Conservation (phyloP, 2,329 filamentous ascomycete genomes). For the Teratosphaeria viscida region DNA sequence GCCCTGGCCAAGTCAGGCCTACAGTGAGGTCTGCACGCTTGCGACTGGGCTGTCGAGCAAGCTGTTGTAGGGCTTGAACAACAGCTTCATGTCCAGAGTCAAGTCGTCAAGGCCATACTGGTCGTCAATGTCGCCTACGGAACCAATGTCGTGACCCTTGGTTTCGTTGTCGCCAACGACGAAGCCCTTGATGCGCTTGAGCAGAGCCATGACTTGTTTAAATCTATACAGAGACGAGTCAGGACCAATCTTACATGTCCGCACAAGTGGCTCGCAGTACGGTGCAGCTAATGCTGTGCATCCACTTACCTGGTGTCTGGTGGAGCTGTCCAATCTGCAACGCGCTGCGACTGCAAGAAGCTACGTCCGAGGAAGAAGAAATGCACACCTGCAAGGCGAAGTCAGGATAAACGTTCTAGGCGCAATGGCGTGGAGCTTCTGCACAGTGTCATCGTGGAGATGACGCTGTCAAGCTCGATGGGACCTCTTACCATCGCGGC, state of each 20-base stretch:
- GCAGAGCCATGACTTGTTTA: slow-evolving; percentile 47
- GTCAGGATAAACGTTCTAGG: neutral
- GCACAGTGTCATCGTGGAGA: neutral
- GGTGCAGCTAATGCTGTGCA: neutral
- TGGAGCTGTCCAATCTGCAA: slow-evolving; percentile 41
- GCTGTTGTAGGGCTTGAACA: slow-evolving; percentile 51
- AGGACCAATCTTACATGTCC: neutral
- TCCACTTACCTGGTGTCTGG: slow-evolving; percentile 41
- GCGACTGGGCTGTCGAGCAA: slow-evolving; percentile 24
- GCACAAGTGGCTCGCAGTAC: neutral
- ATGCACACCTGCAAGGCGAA: slow-evolving; percentile 39
- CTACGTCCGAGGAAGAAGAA: slow-evolving; percentile 63
- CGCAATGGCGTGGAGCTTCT: neutral
- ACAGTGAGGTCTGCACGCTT: slow-evolving; percentile 18
- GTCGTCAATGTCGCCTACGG: slow-evolving; percentile 57
- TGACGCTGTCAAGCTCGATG: neutral
- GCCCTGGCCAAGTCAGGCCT: neutral
- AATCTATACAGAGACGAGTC: slow-evolving; percentile 27
- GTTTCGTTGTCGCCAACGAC: slow-evolving; percentile 53
- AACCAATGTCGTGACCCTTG: slow-evolving; percentile 57
- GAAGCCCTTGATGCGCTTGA: slow-evolving; percentile 52
- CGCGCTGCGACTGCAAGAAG: slow-evolving; percentile 45
- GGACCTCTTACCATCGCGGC: slow-evolving; percentile 42
- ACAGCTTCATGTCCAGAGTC: slow-evolving; percentile 59
- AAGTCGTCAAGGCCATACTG: slow-evolving; percentile 53